These are phyloP conservation scores for Monosporascus sp. DNA, from an alignment of 2,329 filamentous ascomycete species.

Conservation along the genomic window DNA sequence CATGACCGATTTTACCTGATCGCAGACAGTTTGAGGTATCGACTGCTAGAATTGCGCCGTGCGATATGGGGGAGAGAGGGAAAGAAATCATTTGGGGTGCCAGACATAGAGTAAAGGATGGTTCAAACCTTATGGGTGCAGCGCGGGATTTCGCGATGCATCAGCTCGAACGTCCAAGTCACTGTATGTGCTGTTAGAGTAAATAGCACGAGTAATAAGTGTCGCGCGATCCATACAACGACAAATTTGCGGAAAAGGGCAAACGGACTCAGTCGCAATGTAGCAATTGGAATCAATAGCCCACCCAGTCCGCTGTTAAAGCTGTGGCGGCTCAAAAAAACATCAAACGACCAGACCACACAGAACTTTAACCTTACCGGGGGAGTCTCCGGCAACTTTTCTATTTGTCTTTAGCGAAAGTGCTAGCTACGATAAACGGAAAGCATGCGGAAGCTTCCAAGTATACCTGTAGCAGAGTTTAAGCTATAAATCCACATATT, in stretches of 20 bases:
- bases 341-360: too few relatives aligned
- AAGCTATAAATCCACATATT: neutral
- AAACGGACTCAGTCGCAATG: too few relatives aligned
- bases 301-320: too few relatives aligned
- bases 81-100: neutral
- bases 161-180: too few relatives aligned
- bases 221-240: too few relatives aligned
- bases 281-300: too few relatives aligned
- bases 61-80: neutral
- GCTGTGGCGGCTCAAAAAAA: too few relatives aligned
- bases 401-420: constrained; percentile 51
- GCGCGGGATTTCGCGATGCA: neutral
- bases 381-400: neutral
- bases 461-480: constrained; percentile 44
- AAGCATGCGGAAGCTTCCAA: constrained; percentile 60
- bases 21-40: too few relatives aligned
- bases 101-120: neutral
- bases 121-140: neutral
- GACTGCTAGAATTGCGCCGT: neutral
- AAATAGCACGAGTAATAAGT: too few relatives aligned
- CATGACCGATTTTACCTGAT: too few relatives aligned
- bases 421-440: constrained; percentile 61
- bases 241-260: too few relatives aligned
- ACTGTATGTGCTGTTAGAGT: neutral
- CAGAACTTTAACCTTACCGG: too few relatives aligned